Conservation (phyloP, 106 monocot genomes). For the Dendrobium chrysotoxum region DNA sequence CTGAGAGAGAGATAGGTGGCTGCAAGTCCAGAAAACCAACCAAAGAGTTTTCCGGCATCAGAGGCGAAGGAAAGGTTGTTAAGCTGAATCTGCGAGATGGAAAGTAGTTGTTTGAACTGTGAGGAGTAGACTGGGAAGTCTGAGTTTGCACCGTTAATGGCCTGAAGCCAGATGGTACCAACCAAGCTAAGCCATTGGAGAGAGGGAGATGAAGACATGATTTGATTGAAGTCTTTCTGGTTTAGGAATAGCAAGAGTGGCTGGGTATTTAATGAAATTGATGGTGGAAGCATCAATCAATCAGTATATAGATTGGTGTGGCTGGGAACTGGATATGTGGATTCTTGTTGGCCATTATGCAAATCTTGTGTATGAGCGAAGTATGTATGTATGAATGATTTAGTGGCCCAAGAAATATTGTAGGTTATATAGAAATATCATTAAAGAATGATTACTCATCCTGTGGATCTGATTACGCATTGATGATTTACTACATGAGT, state of each 20-base stretch:
- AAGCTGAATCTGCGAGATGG: constrained; percentile 69
- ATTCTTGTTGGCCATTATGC: constrained; percentile 23
- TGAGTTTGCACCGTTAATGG: constrained; percentile 55
- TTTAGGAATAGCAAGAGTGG: no score
- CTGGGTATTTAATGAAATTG: neutral
- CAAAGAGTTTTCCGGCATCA: constrained; percentile 74
- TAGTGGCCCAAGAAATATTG: no score
- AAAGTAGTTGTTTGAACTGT: constrained; percentile 60
- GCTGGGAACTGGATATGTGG: constrained; percentile 18
- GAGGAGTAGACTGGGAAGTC: constrained; percentile 87
- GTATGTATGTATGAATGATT: no score
- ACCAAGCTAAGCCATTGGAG: constrained; percentile 68
- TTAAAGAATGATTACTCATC: no score
- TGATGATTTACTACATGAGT: no score
- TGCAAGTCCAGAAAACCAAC: constrained; percentile 65
- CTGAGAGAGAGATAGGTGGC: constrained; percentile 48
- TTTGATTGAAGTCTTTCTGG: neutral
- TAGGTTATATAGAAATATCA: no score
- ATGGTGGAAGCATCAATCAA: neutral
- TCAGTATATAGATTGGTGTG: constrained; percentile 3
- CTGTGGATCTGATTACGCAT: no score
- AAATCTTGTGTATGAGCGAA: no score
- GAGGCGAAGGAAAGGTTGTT: constrained; percentile 80
- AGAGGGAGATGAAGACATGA: constrained; percentile 25
- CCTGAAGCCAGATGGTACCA: constrained; percentile 66